Evolutionary conservation across 495 filamentous ascomycete genomes (phyloP).

Genomic region (Aspergillus heteromorphus): DNA sequence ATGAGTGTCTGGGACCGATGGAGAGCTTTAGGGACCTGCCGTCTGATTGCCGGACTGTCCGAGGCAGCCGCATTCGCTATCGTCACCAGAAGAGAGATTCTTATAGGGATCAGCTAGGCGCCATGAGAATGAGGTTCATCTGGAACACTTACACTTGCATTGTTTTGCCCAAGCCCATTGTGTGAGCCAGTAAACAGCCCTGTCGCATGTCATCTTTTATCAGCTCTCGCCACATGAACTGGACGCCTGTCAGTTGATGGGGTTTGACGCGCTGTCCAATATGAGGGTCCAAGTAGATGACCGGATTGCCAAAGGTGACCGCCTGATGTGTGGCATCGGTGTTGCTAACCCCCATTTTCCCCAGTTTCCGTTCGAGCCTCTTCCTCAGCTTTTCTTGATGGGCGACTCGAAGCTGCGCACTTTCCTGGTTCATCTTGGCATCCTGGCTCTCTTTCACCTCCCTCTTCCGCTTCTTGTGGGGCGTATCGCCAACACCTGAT

Average conservation of each 20-base stretch:
- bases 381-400: constrained; percentile 46
- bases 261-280: constrained; percentile 48
- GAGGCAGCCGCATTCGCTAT: constrained; percentile 62
- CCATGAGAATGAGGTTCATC: background rate
- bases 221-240: constrained; percentile 86
- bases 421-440: constrained; percentile 42
- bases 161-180: constrained; percentile 92
- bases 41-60: constrained; percentile 43
- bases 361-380: constrained; percentile 38
- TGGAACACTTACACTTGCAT: constrained; percentile 65
- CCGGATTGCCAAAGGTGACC: constrained; percentile 64
- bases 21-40: constrained; percentile 63
- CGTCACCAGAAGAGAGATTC: constrained; percentile 70
- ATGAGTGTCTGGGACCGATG: constrained; percentile 61
- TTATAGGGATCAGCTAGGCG: background rate
- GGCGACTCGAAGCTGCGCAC: constrained; percentile 36
- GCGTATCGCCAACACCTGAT: constrained; percentile 5
- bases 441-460: constrained; percentile 39
- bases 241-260: constrained; percentile 66
- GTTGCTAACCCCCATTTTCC: constrained; percentile 35
- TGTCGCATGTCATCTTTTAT: constrained; percentile 52
- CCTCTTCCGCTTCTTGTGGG: constrained; percentile 44
- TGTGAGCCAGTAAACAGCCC: constrained; percentile 84
- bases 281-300: constrained; percentile 46
- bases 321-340: constrained; percentile 46